phyloP scores from a whole-genome alignment of 441 rosid genomes.

The Populus hybrid region DNA sequence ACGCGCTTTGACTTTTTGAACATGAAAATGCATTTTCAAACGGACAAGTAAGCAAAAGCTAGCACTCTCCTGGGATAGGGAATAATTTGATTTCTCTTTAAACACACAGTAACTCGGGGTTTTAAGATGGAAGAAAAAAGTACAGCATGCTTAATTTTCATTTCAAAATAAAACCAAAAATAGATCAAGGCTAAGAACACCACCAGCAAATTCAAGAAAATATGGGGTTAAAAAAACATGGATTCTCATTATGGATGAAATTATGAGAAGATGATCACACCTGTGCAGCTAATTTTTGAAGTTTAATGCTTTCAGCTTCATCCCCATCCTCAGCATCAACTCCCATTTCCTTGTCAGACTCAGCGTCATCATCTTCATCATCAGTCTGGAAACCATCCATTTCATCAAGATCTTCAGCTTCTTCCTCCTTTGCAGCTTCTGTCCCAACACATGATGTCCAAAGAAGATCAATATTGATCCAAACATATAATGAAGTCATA shows the following conservation, averaged over 20 bases:
- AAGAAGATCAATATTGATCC: not conserved
- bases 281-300: constrained; percentile 83
- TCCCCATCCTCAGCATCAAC: constrained; percentile 81
- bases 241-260: not conserved
- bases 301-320: constrained; percentile 76
- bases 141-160: not conserved
- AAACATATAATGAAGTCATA: not conserved
- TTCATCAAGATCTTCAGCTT: constrained; percentile 83
- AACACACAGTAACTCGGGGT: not conserved
- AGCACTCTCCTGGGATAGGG: not conserved
- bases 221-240: not conserved
- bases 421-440: constrained; percentile 90
- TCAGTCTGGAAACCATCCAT: constrained; percentile 92
- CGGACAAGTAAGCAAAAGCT: not conserved
- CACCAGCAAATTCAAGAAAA: not conserved
- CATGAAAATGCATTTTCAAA: not conserved
- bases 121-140: not conserved
- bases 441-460: not conserved
- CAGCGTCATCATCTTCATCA: constrained; percentile 84
- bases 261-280: constrained; percentile 30
- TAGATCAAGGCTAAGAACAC: not conserved
- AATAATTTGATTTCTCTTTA: not conserved
- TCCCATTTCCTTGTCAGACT: constrained; percentile 80
- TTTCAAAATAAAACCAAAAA: not conserved
- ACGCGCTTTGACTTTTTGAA: not conserved